Evolutionary conservation across 2,329 filamentous ascomycete species (phyloP).

Genomic region (Phaeophleospora eucalypticola): DNA sequence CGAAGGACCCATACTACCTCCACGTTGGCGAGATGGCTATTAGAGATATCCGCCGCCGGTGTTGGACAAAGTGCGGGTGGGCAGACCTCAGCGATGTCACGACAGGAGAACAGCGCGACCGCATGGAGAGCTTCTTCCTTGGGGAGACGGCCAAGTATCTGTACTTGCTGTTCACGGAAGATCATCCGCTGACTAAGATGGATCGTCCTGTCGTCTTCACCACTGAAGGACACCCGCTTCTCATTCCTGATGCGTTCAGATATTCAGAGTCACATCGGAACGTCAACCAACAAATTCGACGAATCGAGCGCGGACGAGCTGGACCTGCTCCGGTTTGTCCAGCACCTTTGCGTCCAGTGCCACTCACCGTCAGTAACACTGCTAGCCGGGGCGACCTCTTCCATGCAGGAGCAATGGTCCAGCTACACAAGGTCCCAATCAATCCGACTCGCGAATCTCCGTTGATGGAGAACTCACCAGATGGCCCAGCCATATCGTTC

Average conservation of each 20-base stretch:
- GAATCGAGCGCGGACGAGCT: slow-evolving; percentile 6
- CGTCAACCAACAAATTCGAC: slow-evolving; percentile 4
- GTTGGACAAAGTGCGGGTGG: slow-evolving; percentile 90
- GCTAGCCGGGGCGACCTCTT: slow-evolving; percentile 79
- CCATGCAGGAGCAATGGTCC: slow-evolving; percentile 80
- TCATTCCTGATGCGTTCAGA: slow-evolving; percentile 51
- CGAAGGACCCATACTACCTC: slow-evolving; percentile 91
- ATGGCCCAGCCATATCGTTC: slow-evolving; percentile 50
- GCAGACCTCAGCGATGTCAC: slow-evolving; percentile 64
- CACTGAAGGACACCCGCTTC: slow-evolving; percentile 88
- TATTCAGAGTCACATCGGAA: neutral
- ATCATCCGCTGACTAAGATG: slow-evolving; percentile 80
- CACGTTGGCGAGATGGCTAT: slow-evolving; percentile 95
- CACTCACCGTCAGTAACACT: slow-evolving; percentile 72
- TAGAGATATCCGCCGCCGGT: slow-evolving; percentile 79
- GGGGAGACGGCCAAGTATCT: slow-evolving; percentile 96
- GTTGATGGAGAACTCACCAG: slow-evolving; percentile 47
- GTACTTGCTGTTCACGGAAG: slow-evolving; percentile 81
- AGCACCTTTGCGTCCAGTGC: slow-evolving; percentile 53
- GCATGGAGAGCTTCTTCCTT: slow-evolving; percentile 98
- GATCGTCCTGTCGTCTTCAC: slow-evolving; percentile 90
- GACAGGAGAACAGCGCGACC: slow-evolving; percentile 78
- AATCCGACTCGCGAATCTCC: slow-evolving; percentile 37
- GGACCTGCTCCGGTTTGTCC: slow-evolving; percentile 59
- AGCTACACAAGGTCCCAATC: slow-evolving; percentile 68